These are phyloP conservation scores for Diaporthe sp. DNA, from an alignment of 2,329 filamentous ascomycete species.

Conservation along the genomic window DNA sequence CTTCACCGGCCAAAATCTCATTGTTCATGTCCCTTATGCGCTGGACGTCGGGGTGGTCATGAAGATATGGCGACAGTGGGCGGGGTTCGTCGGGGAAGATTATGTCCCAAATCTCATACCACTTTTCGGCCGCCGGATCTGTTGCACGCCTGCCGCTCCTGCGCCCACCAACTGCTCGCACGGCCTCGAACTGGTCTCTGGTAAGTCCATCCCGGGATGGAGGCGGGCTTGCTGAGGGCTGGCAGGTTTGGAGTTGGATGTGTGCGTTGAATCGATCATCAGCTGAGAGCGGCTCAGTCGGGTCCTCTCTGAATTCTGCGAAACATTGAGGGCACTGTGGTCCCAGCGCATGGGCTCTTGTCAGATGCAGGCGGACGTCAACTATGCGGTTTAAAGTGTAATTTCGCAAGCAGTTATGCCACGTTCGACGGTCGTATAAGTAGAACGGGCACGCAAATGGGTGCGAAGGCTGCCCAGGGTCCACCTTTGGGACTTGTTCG, in stretches of 20 bases:
- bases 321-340: neutral
- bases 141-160: neutral
- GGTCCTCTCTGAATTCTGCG: neutral
- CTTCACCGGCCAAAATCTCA: neutral
- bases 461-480: neutral
- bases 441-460: conserved; percentile 7
- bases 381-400: neutral
- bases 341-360: neutral
- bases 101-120: conserved; percentile 16
- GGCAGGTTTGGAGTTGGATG: neutral
- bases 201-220: neutral
- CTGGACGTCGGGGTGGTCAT: neutral
- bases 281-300: neutral
- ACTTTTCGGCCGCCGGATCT: neutral
- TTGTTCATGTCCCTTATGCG: neutral
- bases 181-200: neutral
- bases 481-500: neutral
- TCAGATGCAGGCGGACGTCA: neutral
- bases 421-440: neutral
- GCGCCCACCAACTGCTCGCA: neutral
- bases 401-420: neutral
- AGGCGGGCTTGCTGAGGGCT: neutral
- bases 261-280: neutral
- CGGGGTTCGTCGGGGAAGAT: neutral
- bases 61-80: neutral